Evolutionary conservation across 208 protist species (phyloP).

Genomic region (Naegleria fowleri): DNA sequence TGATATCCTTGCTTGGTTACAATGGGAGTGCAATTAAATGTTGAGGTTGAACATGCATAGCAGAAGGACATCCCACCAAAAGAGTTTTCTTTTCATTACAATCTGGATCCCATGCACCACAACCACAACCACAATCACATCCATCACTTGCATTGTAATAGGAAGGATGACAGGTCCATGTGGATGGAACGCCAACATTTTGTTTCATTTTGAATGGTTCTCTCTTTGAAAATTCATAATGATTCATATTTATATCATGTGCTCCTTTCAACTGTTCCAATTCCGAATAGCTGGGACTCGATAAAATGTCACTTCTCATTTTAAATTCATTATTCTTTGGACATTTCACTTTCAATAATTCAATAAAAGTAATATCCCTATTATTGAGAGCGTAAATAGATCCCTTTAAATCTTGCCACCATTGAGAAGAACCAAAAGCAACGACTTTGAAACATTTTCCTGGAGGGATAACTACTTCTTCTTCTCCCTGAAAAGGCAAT

Average conservation of each 20-base stretch:
- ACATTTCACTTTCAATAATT: neutral
- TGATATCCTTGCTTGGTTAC: neutral
- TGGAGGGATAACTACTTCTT: neutral
- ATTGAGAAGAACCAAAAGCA: neutral
- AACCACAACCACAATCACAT: neutral
- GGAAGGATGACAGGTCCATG: neutral
- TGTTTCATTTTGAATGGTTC: too few relatives aligned
- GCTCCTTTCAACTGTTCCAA: neutral
- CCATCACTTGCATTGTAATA: neutral
- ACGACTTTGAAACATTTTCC: neutral
- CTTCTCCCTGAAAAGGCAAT: neutral
- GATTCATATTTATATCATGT: too few relatives aligned
- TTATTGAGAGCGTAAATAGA: neutral
- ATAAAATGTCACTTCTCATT: neutral
- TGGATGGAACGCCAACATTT: neutral
- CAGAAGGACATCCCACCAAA: neutral
- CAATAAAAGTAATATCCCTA: neutral
- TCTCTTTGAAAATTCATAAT: too few relatives aligned
- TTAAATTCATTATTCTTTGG: neutral
- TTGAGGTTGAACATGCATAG: neutral
- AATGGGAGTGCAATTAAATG: neutral
- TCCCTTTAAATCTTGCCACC: neutral
- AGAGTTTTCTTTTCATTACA: neutral
- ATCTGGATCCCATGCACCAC: constrained; percentile 4
- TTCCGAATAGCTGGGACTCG: neutral